phyloP scores from a whole-genome alignment of 2,329 filamentous ascomycete genomes.

The Alternaria tenuissima region DNA sequence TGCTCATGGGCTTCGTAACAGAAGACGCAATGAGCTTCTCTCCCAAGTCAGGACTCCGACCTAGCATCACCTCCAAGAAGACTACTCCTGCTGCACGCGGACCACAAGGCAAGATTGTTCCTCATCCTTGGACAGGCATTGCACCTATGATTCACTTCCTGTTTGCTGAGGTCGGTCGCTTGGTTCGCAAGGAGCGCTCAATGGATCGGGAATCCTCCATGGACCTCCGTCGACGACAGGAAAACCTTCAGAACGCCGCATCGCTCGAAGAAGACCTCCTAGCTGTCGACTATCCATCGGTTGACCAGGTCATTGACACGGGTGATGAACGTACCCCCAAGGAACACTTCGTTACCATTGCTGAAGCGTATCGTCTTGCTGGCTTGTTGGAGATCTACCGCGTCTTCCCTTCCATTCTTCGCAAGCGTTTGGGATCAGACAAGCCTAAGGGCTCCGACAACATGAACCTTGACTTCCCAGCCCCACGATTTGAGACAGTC shows the following conservation, averaged over 20 bases:
- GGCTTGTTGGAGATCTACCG: conserved; percentile 64
- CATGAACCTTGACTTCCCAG: conserved; percentile 43
- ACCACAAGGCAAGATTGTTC: conserved; percentile 48
- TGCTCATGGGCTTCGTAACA: conserved; percentile 65
- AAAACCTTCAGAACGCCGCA: conserved; percentile 49
- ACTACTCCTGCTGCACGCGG: conserved; percentile 34
- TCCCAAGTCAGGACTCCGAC: conserved; percentile 35
- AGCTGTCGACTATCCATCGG: conserved; percentile 56
- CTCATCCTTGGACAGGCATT: conserved; percentile 61
- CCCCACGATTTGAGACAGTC: conserved; percentile 43
- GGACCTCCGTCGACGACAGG: conserved; percentile 42
- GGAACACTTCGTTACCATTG: conserved; percentile 62
- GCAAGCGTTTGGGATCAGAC: conserved; percentile 52
- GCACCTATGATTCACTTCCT: conserved; percentile 56
- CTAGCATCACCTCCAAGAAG: conserved; percentile 32
- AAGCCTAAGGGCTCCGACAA: conserved; percentile 31
- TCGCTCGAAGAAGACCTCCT: conserved; percentile 60
- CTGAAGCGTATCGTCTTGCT: conserved; percentile 62
- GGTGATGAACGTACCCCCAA: conserved; percentile 63
- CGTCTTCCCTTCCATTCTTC: conserved; percentile 61
- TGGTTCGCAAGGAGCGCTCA: conserved; percentile 52
- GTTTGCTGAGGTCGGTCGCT: conserved; percentile 57
- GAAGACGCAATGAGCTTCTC: conserved; percentile 51
- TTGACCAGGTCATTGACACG: conserved; percentile 59
- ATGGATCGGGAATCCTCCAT: conserved; percentile 37